These are phyloP conservation scores for Volvariella volvacea DNA, from an alignment of 1,284 basidiomycete genomes.

Conservation along the genomic window DNA sequence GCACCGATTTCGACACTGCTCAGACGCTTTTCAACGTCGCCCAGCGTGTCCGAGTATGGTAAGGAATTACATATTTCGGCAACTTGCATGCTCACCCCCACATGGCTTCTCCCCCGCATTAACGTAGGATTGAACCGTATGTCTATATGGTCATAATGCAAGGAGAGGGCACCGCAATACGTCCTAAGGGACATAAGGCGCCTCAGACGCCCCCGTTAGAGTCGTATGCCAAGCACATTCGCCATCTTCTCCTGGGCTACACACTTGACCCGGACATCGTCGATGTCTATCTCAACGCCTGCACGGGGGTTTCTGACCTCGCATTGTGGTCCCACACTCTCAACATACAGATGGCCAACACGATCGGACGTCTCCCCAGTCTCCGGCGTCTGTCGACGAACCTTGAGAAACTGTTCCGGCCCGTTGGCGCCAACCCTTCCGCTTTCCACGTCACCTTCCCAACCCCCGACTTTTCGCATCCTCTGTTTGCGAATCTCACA, in stretches of 20 bases:
- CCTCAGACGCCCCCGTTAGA: neutral
- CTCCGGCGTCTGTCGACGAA: neutral
- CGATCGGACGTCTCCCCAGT: neutral
- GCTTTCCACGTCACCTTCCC: neutral
- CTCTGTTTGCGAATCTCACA: slow-evolving; percentile 13
- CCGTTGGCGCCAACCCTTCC: slow-evolving; percentile 10
- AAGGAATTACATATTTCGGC: neutral
- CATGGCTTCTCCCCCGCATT: neutral
- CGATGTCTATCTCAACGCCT: neutral
- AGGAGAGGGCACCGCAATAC: neutral
- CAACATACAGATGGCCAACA: neutral
- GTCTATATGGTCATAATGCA: neutral
- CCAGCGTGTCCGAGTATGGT: slow-evolving; percentile 13
- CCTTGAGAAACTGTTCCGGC: slow-evolving; percentile 11
- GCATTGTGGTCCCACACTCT: neutral
- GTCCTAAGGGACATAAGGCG: neutral
- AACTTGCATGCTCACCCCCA: neutral
- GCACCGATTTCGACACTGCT: slow-evolving; percentile 7
- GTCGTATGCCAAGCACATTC: neutral
- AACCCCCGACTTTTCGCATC: slow-evolving; percentile 10
- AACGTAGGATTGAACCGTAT: slow-evolving; percentile 12
- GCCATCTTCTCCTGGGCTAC: neutral
- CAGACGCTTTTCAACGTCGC: slow-evolving; percentile 11
- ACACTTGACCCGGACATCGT: neutral
- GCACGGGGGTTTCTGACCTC: neutral